Evolutionary conservation across 2,329 filamentous ascomycete genomes (phyloP), one percentile per base, ranked within the genome.

Genomic region (Alternaria viburni): DNA sequence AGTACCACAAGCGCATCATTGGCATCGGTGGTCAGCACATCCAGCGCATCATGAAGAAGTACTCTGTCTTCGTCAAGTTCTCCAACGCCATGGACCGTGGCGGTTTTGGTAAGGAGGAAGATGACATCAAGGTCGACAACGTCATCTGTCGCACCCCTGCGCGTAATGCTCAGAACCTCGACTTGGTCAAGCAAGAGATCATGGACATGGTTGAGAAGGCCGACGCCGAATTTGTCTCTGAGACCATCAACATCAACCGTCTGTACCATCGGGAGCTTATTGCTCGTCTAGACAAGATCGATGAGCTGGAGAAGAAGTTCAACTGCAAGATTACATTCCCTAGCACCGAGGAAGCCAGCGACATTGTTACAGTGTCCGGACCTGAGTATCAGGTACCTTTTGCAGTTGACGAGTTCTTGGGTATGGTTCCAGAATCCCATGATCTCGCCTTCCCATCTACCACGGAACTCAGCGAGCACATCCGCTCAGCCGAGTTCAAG

Each of bases 41-140:
- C 71, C 96, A 99, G 81, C 93, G 95, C 59, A 98, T 99, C 83
- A 99, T 99, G 96, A 98, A 99, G 85, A 98, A 98, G 83, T 97
- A 99, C 82, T 98, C 96, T 0, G 96, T 99, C 71, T 99, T 99
- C 74, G 96, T 99, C 83, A 99, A 99, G 79, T 99, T 99, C 77
- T 97, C 93, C 69, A 99, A 99, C 74, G 96, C 96, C 15, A 98
- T 98, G 94, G 96, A 99, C 78, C 91, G 96, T 77, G 96, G 93
- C 67, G 91, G 94, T 36, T 91, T 96, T 80, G 93, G 93, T 69
- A 94, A 96, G 70, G 94, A 98, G 77, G 96, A 99, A 75, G 96
- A 99, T 77, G 96, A 99, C 77, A 93, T 97, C 82, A 97, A 97
- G 81, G 93, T 98, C 49, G 96, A 99, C 83, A 98, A 99, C 78